Evolutionary conservation across 306 rosid species (phyloP), one percentile per base, ranked within the genome.

Genomic region (Gleditsia sinensis): DNA sequence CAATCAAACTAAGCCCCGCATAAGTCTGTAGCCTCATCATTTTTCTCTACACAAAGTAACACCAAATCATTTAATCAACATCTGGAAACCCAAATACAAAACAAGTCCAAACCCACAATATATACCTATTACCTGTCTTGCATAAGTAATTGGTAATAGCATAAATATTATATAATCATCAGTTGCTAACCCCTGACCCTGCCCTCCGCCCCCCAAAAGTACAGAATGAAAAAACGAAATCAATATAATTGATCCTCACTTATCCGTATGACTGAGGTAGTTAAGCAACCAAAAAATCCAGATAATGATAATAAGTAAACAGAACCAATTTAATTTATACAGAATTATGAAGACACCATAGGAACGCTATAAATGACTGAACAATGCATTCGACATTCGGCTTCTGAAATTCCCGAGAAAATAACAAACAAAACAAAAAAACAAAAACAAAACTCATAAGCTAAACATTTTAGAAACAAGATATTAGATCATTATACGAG

Each of bases 21-120:
- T 95, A 95, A 3, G 95, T 86, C 77, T 92, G 95, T 82, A 95
- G 78, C 91, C 85, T 90, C 92, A 95, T 86, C 97, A 89, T 94
- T 69, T 67, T 81, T 37, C 82, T 55, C 79, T 69, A 33, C 84
- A 76, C 24, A 60, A 45, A 72, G 20, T 19, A 42, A 76, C 34
- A 63, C 4, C 27, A 80, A n/a, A 82, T 16, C 40, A 71, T 64
- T 72, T 13, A 80, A 83, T 75, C 61, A 72, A 66, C 69, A 56
- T 36, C 24, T 54, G 63, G 78, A 68, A 78, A 51, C 56, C 63
- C 30, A 50, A 33, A 19, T 61, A 33, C 7, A 27, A 21, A 55
- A 51, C 0, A 55, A 67, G 13, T 24, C 75, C 40, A 39, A 42
- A 55, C 34, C 3, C 54, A 48, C 7, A 57, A 12, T 8, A 19